Percentiles rank a stretch among this genome's conserved stretches.
phyloP scores from a whole-genome alignment of 768 basidiomycete genomes.

The Dacryopinax spathularia region DNA sequence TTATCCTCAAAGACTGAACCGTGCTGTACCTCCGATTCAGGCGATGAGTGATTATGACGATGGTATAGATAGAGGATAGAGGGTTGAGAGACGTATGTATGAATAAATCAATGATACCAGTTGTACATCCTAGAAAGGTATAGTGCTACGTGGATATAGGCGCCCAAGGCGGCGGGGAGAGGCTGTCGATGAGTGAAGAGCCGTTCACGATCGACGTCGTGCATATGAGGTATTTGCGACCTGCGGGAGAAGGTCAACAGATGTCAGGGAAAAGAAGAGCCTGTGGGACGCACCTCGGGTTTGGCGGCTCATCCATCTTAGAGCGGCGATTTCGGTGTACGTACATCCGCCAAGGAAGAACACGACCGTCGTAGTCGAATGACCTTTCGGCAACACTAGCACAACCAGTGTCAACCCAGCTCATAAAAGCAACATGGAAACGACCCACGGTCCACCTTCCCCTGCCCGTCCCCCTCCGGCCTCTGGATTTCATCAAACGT shows the following conservation, averaged over 20 bases:
- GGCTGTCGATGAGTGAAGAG: slow-evolving; percentile 16
- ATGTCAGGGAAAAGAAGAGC: not conserved
- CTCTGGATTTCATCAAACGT: slow-evolving; percentile 57
- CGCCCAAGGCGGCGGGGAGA: slow-evolving; percentile 4
- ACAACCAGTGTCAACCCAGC: not conserved
- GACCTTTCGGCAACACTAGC: slow-evolving; percentile 33
- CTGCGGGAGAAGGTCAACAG: slow-evolving; percentile 27
- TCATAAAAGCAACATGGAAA: not conserved
- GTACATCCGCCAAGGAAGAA: slow-evolving; percentile 98
- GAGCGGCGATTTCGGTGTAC: slow-evolving; percentile 88
- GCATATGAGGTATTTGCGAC: slow-evolving; percentile 75
- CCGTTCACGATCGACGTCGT: slow-evolving; percentile 88
- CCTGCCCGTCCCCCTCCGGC: slow-evolving; percentile 12
- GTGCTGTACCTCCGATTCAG: no score
- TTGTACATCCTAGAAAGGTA: not conserved
- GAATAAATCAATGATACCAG: not conserved
- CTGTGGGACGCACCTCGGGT: slow-evolving; percentile 57
- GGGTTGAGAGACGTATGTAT: not conserved
- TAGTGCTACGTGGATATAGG: not conserved
- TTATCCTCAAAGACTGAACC: slow-evolving; percentile 14
- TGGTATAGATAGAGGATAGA: not conserved
- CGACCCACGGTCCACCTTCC: not conserved
- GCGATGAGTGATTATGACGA: not conserved
- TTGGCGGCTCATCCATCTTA: slow-evolving; percentile 83
- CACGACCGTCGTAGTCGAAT: slow-evolving; percentile 70